phyloP scores from a whole-genome alignment of 2,329 filamentous ascomycete genomes.

The Trichoderma asperellum region DNA sequence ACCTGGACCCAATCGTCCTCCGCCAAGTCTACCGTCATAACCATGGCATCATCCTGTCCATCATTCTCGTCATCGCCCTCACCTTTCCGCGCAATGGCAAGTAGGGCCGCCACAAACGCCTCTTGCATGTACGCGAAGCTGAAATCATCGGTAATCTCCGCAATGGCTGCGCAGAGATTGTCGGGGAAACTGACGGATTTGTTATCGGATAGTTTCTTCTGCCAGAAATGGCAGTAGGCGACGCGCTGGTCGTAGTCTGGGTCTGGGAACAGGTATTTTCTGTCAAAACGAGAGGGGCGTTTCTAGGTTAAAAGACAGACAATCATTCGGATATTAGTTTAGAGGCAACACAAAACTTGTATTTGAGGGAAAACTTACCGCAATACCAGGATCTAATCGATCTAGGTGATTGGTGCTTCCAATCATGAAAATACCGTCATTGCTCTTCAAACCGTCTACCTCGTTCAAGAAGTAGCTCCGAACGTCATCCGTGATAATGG shows the following conservation, averaged over 20 bases:
- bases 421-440: constrained; percentile 73
- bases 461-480: constrained; percentile 74
- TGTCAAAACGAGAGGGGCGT: constrained; percentile 67
- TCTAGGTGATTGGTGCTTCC: constrained; percentile 70
- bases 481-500: constrained; percentile 62
- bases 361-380: constrained; percentile 40
- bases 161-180: constrained; percentile 60
- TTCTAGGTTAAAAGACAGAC: constrained; percentile 45
- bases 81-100: constrained; percentile 57
- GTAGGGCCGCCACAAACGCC: constrained; percentile 65
- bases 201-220: constrained; percentile 58
- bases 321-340: neutral
- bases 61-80: constrained; percentile 27
- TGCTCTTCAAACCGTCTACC: constrained; percentile 69
- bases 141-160: constrained; percentile 65
- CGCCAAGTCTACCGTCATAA: constrained; percentile 37
- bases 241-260: constrained; percentile 58
- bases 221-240: constrained; percentile 67
- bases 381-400: constrained; percentile 66
- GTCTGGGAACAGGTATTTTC: constrained; percentile 67
- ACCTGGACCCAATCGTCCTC: constrained; percentile 48
- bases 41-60: constrained; percentile 2
- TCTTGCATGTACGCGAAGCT: constrained; percentile 73
- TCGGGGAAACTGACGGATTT: constrained; percentile 59
- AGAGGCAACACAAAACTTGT: neutral